Conservation (phyloP, 345 rosid genomes). For the Eucalyptus lansdowneana region DNA sequence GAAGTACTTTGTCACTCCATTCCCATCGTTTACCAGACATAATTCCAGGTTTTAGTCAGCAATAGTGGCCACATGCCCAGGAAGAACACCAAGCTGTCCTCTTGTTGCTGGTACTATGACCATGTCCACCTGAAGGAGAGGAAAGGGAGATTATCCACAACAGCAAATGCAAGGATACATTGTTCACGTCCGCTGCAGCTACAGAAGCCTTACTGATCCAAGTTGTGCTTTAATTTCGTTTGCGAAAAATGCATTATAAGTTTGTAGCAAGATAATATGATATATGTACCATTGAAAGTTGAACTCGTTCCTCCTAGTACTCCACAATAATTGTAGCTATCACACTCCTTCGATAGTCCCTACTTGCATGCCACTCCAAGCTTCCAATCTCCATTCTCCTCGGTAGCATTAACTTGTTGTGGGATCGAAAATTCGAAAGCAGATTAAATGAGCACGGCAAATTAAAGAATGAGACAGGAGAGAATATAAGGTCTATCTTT, state of each 20-base stretch:
- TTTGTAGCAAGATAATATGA: background rate
- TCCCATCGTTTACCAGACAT: slow-evolving; percentile 75
- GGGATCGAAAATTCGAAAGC: background rate
- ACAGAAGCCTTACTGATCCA: background rate
- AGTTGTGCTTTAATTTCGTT: background rate
- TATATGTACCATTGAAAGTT: background rate
- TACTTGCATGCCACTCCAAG: background rate
- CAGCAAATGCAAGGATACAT: background rate
- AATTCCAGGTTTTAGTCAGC: slow-evolving; percentile 81
- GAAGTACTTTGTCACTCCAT: slow-evolving; percentile 55
- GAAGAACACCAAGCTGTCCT: slow-evolving; percentile 94
- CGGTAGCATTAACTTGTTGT: background rate
- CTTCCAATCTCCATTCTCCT: background rate
- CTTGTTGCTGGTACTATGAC: slow-evolving; percentile 84
- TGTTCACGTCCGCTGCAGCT: background rate
- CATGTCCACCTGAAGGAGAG: slow-evolving; percentile 70
- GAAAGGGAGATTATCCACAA: background rate
- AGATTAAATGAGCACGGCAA: background rate
- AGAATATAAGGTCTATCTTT: background rate
- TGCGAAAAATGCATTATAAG: background rate
- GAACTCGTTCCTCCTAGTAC: background rate
- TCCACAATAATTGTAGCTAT: background rate
- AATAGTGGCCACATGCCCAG: slow-evolving; percentile 87
- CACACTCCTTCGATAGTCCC: background rate
- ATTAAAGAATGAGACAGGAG: background rate